Base-by-base conservation (phyloP, 2,329 filamentous ascomycete species). In the Xylaria polymorpha region DNA sequence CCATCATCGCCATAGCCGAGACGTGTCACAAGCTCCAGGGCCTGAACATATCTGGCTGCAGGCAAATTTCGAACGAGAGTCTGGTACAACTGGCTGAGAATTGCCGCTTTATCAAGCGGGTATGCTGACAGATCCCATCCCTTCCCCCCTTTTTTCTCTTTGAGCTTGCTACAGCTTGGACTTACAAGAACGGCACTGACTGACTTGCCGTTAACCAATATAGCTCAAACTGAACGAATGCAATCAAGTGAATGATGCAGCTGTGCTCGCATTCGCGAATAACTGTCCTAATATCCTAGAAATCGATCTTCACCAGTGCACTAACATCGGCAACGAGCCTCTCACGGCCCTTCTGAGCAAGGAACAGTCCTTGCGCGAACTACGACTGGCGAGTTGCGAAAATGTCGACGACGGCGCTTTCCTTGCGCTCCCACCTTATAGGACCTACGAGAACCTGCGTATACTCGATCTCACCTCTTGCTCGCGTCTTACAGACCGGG, bases 221-320 rank as follows among this genome's bases (percentile, higher is more conserved):
- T 75, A 96, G 90, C 87, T 99, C 74, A 99, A 99, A 87, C 87
- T 99, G 70, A 99, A 98, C 80, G 92, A 94, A 66, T 97, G 96
- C 78, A 81, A 83, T n/a, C 92, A 97, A 80, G 84, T 98, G 41
- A 94, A 92, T 46, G 94, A 98, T 78, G 85, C 87, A 58, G 91
- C 94, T 7, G 91, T 98, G 71, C 84, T 93, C 67, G 92, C 94
- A 3, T 97, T 99, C 78, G 95, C 96, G 6, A 85, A 90, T 55
- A 89, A 97, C 80, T 98, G 95, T 79, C 93, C 91, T 14, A 95
- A 97, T 73, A 94, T 99, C 39, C 90, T 99, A 71, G 96, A 99
- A 80, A 97, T 99, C 70, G 96, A 99, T 79, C 87, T 99, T 15
- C 93, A 97, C 74, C 92, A 94, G 74, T 97, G 96, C 83, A 86